Conservation (phyloP, 2,329 filamentous ascomycete species). For the Colletotrichum sojae region DNA sequence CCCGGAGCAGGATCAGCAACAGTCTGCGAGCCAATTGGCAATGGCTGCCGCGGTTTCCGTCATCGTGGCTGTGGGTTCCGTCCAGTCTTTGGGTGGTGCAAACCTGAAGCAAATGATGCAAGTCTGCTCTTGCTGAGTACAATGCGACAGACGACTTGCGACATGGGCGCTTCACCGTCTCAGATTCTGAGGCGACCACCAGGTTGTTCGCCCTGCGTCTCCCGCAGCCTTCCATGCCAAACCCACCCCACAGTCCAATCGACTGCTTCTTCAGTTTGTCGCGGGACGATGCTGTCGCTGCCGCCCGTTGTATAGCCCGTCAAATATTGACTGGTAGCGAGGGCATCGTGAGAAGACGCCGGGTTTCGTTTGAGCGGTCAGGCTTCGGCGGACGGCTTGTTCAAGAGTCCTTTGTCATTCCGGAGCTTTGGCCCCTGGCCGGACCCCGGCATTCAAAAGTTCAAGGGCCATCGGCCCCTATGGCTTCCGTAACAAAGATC, state of each 20-base stretch:
- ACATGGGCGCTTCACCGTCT: constrained; percentile 36
- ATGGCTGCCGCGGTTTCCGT: constrained; percentile 1
- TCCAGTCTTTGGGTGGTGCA: background rate
- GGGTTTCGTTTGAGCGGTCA: background rate
- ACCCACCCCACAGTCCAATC: constrained; percentile 5
- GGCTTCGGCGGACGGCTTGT: background rate
- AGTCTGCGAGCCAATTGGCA: background rate
- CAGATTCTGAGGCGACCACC: constrained; percentile 35
- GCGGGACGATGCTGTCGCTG: constrained; percentile 12
- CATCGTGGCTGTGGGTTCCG: constrained; percentile 13
- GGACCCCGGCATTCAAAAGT: background rate
- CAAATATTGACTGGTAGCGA: constrained; percentile 13
- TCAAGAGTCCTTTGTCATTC: constrained; percentile 7
- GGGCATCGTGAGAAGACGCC: constrained; percentile 1
- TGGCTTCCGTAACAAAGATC: constrained; percentile 25
- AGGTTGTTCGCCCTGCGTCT: constrained; percentile 28
- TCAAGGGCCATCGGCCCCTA: background rate
- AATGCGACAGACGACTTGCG: constrained; percentile 19
- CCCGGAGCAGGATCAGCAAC: background rate
- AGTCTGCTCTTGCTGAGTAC: constrained; percentile 16
- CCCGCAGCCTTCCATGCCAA: constrained; percentile 20
- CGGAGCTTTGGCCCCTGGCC: constrained; percentile 15
- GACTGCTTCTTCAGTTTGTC: constrained; percentile 1
- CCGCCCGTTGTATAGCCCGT: constrained; percentile 5
- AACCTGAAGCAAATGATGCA: constrained; percentile 25